phyloP scores from a whole-genome alignment of 768 basidiomycete species.

The Neoboletus magnificus region DNA sequence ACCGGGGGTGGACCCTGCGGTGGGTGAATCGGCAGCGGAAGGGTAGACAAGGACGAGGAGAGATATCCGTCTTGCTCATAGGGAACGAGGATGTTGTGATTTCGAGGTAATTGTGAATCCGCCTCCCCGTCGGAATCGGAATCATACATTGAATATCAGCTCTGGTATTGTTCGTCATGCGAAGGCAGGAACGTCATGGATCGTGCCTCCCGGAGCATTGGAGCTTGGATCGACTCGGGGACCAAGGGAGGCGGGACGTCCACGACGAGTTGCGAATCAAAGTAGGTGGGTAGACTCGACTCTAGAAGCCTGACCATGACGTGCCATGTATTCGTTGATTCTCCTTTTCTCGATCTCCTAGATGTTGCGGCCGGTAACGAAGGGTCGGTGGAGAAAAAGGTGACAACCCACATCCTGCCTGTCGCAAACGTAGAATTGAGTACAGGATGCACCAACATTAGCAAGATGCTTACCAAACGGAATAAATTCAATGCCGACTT shows the following conservation, averaged over 20 bases:
- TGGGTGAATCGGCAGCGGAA: conserved; percentile 4
- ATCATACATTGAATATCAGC: not conserved
- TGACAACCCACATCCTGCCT: conserved; percentile 27
- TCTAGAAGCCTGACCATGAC: conserved; percentile 39
- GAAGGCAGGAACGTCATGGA: not conserved
- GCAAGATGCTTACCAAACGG: conserved; percentile 31
- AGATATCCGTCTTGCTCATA: not conserved
- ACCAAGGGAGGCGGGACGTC: not conserved
- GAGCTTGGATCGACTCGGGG: not conserved
- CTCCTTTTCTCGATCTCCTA: conserved; percentile 10
- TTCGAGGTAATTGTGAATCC: not conserved
- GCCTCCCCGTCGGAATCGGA: not conserved
- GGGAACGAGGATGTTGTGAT: not conserved
- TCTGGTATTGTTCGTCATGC: not conserved
- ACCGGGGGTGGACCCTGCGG: not conserved
- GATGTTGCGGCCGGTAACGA: not conserved
- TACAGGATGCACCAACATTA: not conserved
- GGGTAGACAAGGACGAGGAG: not conserved
- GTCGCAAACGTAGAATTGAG: not conserved
- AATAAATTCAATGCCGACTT: conserved; percentile 64
- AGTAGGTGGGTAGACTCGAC: conserved; percentile 18
- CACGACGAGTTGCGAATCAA: conserved; percentile 14
- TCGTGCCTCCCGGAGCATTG: not conserved
- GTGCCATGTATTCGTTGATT: conserved; percentile 30
- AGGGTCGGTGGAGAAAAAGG: conserved; percentile 17